These are phyloP conservation scores for Naganishia cerealis DNA, from an alignment of 1,284 basidiomycete genomes.

Conservation along the genomic window DNA sequence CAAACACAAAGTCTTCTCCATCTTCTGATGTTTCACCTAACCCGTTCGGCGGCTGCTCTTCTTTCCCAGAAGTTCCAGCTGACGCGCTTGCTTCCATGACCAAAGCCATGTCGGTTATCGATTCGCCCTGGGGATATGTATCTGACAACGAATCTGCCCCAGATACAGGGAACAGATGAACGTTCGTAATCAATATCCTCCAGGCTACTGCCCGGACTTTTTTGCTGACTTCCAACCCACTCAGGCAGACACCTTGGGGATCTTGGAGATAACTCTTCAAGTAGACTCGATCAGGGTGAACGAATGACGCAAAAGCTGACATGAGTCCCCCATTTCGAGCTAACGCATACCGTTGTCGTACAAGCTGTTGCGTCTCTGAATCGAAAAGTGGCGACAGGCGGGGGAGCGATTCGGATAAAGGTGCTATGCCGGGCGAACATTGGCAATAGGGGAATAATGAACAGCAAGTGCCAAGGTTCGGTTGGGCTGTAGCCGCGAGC, in stretches of 20 bases:
- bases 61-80: not conserved
- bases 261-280: constrained; percentile 27
- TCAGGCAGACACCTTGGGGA: constrained; percentile 28
- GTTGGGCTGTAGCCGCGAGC: constrained; percentile 15
- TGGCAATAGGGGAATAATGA: constrained; percentile 48
- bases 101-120: not conserved
- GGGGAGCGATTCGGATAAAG: constrained; percentile 55
- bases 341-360: constrained; percentile 57
- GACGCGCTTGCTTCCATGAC: not conserved
- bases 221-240: constrained; percentile 19
- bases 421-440: constrained; percentile 17
- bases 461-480: constrained; percentile 41
- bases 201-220: constrained; percentile 14
- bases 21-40: constrained; percentile 48
- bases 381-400: constrained; percentile 61
- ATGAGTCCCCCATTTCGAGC: constrained; percentile 28
- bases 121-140: constrained; percentile 8
- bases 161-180: constrained; percentile 16
- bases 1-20: constrained; percentile 36
- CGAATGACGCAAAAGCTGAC: constrained; percentile 32
- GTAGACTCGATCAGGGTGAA: constrained; percentile 46
- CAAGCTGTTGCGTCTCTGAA: constrained; percentile 50
- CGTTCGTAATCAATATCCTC: constrained; percentile 14
- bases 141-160: not conserved
- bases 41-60: not conserved